phyloP scores from a whole-genome alignment of 179 eudicot genomes.

The Beta corolliflora region DNA sequence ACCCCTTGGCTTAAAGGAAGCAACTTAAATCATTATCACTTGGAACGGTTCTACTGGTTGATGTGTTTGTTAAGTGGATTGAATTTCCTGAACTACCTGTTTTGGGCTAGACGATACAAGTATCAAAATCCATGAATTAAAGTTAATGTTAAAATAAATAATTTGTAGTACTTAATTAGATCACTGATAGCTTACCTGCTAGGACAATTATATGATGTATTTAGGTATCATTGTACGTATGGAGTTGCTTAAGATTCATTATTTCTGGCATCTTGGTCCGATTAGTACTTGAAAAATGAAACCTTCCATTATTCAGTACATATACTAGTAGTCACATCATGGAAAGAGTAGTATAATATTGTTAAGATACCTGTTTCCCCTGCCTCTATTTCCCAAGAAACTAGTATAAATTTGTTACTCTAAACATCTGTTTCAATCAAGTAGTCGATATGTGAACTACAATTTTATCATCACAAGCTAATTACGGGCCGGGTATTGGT shows the following conservation, averaged over 20 bases:
- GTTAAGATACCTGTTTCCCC: no score
- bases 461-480: no score
- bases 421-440: no score
- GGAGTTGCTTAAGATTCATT: background rate
- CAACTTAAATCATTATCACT: slow-evolving; percentile 69
- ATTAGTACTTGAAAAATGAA: no score
- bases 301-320: no score
- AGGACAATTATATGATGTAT: background rate
- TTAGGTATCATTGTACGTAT: background rate
- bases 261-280: no score
- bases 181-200: background rate
- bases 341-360: no score
- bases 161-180: background rate
- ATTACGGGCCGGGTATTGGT: no score
- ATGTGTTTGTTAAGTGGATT: slow-evolving; percentile 68
- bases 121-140: slow-evolving; percentile 42
- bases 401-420: no score
- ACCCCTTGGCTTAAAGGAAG: slow-evolving; percentile 75
- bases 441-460: no score
- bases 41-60: slow-evolving; percentile 83
- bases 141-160: background rate
- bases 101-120: slow-evolving; percentile 66
- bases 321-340: no score
- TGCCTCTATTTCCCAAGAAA: no score
- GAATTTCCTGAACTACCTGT: slow-evolving; percentile 63